phyloP scores from a whole-genome alignment of 2,329 filamentous ascomycete species.

The Colletotrichum aenigma region DNA sequence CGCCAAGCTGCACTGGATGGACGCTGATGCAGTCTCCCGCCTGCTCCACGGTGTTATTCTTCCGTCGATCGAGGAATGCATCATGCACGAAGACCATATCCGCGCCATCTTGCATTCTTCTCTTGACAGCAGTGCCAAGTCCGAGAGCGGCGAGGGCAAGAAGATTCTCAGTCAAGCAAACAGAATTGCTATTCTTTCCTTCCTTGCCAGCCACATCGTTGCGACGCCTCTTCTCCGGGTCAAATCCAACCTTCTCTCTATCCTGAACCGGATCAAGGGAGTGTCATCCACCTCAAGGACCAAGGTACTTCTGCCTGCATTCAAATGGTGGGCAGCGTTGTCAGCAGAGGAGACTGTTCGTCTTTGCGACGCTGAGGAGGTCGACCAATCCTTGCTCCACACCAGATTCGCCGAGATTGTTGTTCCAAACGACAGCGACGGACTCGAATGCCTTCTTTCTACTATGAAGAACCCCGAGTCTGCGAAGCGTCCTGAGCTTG shows the following conservation, averaged over 20 bases:
- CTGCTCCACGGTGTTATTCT: constrained; percentile 71
- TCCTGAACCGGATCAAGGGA: constrained; percentile 75
- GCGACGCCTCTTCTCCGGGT: constrained; percentile 70
- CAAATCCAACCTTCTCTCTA: constrained; percentile 73
- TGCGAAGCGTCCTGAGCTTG: constrained; percentile 54
- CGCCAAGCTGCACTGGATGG: constrained; percentile 60
- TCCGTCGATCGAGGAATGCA: constrained; percentile 82
- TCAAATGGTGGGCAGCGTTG: constrained; percentile 71
- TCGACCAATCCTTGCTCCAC: constrained; percentile 46
- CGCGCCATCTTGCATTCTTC: constrained; percentile 64
- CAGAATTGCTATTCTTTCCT: constrained; percentile 70
- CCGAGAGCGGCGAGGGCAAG: constrained; percentile 50
- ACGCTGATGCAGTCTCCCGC: constrained; percentile 59
- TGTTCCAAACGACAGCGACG: constrained; percentile 55
- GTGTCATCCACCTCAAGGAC: constrained; percentile 73
- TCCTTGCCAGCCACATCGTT: constrained; percentile 75
- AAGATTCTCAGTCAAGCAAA: constrained; percentile 62
- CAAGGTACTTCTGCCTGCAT: constrained; percentile 75
- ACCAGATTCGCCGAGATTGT: constrained; percentile 54
- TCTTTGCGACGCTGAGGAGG: constrained; percentile 42
- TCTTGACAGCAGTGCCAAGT: constrained; percentile 55
- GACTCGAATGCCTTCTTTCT: constrained; percentile 56
- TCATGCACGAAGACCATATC: constrained; percentile 78
- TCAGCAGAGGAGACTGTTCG: constrained; percentile 52
- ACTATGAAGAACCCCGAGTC: constrained; percentile 46